Evolutionary conservation across 1,284 basidiomycete genomes (phyloP), one percentile per base, ranked within the genome.

Genomic region (Apiotrichum sp.): DNA sequence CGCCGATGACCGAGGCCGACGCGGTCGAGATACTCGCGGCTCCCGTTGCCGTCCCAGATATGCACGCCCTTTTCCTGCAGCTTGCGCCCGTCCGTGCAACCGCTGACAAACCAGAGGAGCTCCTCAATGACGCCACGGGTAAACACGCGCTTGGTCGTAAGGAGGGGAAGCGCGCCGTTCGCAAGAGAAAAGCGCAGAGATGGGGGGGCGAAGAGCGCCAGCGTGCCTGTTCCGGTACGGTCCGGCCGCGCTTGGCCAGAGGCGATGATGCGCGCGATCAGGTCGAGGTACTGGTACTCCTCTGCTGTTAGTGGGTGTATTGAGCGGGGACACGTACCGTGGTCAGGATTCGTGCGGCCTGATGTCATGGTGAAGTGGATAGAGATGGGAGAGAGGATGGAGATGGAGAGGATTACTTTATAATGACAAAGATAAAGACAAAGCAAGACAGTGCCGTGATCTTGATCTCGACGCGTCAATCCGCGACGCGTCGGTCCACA

Each of bases 1-100:
- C 88, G 78, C n/a, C 93, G 80, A 67, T 95, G 86, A 0, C 80
- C 80, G 16, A 98, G 78, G 0, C 95, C 93, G 16, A 91, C 81
- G 56, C 82, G 82, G 67, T 93, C 89, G 39, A 98, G 78, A 67
- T 95, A 98, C 59, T 84, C 87, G 61, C 86, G 83, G 10, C 87
- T 88, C 6, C 92, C 95, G 66, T 98, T 98, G 0, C 93, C 93
- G 71, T 97, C 93, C 95, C 96, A 98, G 66, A 98, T 98, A 71
- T 90, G 88, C 60, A 98, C 83, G 47, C 89, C 91, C 68, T 88
- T 88, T n/a, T 83, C 80, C 0, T 85, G 84, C 36, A 98, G 82
- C 0, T 86, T 66, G 11, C n/a, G 84, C 0, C 88, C 85, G 76
- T 97, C 90, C 0, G 95, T 98, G 29, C 80, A 82, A 1, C 93